phyloP scores from a whole-genome alignment of 2,329 filamentous ascomycete genomes.

The Colletotrichum lindemuthianum region DNA sequence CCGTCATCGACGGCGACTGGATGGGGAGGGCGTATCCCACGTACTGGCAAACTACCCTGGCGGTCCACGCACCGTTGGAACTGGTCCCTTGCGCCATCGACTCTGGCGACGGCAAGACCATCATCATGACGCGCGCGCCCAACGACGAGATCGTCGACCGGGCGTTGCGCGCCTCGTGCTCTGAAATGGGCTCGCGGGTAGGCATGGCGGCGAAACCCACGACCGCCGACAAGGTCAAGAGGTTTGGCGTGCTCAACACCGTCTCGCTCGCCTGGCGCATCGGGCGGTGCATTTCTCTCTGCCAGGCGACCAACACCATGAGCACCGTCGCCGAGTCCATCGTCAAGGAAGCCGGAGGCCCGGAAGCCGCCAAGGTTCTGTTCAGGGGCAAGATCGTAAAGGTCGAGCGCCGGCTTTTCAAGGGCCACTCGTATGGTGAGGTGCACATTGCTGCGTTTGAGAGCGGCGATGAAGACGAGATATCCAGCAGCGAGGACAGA shows the following conservation, averaged over 20 bases:
- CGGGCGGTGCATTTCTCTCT: constrained; percentile 21
- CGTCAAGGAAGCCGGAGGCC: constrained; percentile 66
- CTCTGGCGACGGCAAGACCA: constrained; percentile 54
- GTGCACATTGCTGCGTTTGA: constrained; percentile 44
- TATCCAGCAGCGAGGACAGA: constrained; percentile 4
- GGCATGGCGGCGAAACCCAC: constrained; percentile 34
- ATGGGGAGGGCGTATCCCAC: constrained; percentile 67
- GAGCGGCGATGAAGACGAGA: constrained; percentile 37
- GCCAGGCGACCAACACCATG: constrained; percentile 52
- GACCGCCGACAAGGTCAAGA: constrained; percentile 37
- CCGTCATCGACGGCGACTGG: constrained; percentile 64
- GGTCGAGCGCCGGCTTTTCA: constrained; percentile 59
- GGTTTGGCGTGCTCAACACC: constrained; percentile 32
- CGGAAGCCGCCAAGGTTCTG: constrained; percentile 63
- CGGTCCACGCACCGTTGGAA: constrained; percentile 51
- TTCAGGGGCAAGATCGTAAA: constrained; percentile 70
- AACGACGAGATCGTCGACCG: constrained; percentile 39
- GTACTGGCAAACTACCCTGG: constrained; percentile 63
- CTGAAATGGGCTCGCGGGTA: constrained; percentile 47
- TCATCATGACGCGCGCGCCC: constrained; percentile 55
- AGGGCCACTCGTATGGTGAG: constrained; percentile 60
- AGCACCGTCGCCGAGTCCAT: constrained; percentile 67
- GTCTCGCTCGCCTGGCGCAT: constrained; percentile 33
- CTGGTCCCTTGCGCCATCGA: constrained; percentile 56
- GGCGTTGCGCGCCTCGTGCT: constrained; percentile 50